Evolutionary conservation across 768 basidiomycete species (phyloP).

Genomic region (Calvatia gigantea): DNA sequence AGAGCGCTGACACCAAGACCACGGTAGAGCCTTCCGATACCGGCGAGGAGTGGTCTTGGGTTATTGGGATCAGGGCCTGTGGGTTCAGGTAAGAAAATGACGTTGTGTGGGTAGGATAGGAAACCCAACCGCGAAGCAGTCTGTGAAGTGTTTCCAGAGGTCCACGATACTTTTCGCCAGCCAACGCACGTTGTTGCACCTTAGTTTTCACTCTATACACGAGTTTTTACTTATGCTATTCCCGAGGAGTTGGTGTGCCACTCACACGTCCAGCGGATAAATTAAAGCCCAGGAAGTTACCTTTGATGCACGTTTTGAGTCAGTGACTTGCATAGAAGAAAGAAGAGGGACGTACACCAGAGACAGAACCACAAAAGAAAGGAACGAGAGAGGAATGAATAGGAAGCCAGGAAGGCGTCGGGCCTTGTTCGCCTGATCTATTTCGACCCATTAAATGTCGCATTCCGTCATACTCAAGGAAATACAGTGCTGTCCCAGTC

Average conservation of each 20-base stretch:
- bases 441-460: conserved; percentile 80
- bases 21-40: conserved; percentile 83
- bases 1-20: conserved; percentile 93
- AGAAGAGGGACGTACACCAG: conserved; percentile 55
- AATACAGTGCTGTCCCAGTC: conserved; percentile 85
- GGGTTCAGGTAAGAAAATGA: not conserved
- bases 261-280: conserved; percentile 92
- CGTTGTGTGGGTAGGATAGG: not conserved
- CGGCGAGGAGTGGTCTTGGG: conserved; percentile 73
- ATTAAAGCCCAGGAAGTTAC: conserved; percentile 85
- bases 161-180: conserved; percentile 70
- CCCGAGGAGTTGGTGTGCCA: conserved; percentile 11
- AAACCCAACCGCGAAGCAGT: conserved; percentile 67
- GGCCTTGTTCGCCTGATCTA: conserved; percentile 75
- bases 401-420: conserved; percentile 83
- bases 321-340: conserved; percentile 22
- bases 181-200: conserved; percentile 88
- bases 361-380: conserved; percentile 86
- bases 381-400: conserved; percentile 77
- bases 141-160: conserved; percentile 72
- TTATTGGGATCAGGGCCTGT: conserved; percentile 75
- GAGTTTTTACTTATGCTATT: conserved; percentile 4
- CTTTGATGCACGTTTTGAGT: conserved; percentile 32
- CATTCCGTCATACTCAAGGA: conserved; percentile 91
- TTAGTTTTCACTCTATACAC: conserved; percentile 81